Conservation (phyloP, 129 eudicot species). For the Pittosporum tobira region DNA sequence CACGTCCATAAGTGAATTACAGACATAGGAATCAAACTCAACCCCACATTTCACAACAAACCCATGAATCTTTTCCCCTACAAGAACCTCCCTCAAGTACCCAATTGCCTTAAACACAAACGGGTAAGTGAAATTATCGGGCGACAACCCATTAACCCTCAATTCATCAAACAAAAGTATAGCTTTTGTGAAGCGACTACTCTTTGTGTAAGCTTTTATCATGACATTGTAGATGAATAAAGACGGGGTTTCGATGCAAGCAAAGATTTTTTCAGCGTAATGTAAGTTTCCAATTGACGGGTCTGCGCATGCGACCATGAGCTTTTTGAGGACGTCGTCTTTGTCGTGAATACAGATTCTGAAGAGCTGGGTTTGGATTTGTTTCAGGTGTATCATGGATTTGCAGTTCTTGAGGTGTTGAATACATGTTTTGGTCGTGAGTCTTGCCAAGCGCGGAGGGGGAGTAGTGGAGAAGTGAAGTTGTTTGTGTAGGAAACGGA, state of each 20-base stretch:
- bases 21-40: slow-evolving; percentile 47
- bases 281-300: slow-evolving; percentile 27
- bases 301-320: slow-evolving; percentile 33
- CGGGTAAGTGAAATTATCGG: slow-evolving; percentile 69
- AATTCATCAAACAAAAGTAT: slow-evolving; percentile 40
- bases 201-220: slow-evolving; percentile 45
- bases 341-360: slow-evolving; percentile 36
- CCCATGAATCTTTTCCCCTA: slow-evolving; percentile 57
- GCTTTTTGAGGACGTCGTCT: slow-evolving; percentile 43
- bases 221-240: slow-evolving; percentile 51
- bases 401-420: slow-evolving; percentile 58
- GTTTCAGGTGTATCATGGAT: slow-evolving; percentile 40
- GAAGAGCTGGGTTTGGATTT: slow-evolving; percentile 58
- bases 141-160: slow-evolving; percentile 31
- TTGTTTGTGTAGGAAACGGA: slow-evolving; percentile 15
- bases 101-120: slow-evolving; percentile 61
- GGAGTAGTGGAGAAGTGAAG: slow-evolving; percentile 20
- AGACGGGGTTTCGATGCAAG: slow-evolving; percentile 30
- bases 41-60: slow-evolving; percentile 49
- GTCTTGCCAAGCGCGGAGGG: slow-evolving; percentile 4
- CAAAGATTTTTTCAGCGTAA: slow-evolving; percentile 38
- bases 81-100: slow-evolving; percentile 19
- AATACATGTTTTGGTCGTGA: slow-evolving; percentile 44
- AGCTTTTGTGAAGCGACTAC: slow-evolving; percentile 17
- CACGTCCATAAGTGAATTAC: slow-evolving; percentile 56